Evolutionary conservation across 352 stramenopile species (phyloP).

Genomic region (Globisporangium parvum): DNA sequence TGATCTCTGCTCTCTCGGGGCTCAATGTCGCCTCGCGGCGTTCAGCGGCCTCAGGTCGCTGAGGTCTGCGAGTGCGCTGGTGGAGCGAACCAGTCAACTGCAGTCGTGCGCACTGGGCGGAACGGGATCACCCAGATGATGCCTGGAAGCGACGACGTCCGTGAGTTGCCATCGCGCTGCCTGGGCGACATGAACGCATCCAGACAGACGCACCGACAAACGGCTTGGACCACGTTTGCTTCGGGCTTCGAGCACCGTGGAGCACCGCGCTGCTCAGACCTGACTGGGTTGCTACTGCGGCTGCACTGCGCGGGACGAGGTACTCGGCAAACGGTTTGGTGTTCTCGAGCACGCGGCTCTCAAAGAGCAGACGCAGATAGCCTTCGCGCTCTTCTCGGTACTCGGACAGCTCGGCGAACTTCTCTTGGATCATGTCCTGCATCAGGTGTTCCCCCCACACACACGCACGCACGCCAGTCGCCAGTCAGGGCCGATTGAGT

Average conservation of each 20-base stretch:
- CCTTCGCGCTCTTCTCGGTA: constrained; percentile 36
- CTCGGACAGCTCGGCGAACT: constrained; percentile 28
- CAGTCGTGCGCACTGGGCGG: constrained; percentile 19
- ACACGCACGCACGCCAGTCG: background rate
- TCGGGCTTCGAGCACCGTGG: background rate
- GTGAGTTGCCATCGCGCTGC: no score
- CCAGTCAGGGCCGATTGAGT: background rate
- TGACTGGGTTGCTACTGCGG: background rate
- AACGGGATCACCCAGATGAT: constrained; percentile 65
- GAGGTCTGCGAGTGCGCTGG: background rate
- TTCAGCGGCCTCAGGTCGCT: background rate
- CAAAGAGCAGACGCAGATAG: constrained; percentile 34
- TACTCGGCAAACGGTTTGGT: constrained; percentile 36
- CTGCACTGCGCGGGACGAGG: constrained; percentile 10
- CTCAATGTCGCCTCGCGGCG: no score
- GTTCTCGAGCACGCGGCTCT: constrained; percentile 34
- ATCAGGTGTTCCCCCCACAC: background rate
- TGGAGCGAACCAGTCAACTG: constrained; percentile 16
- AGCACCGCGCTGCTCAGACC: no score
- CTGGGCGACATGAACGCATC: background rate
- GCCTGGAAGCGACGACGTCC: constrained; percentile 15
- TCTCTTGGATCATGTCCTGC: constrained; percentile 40
- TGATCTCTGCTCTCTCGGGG: background rate
- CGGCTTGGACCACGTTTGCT: constrained; percentile 32
- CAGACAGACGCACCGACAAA: constrained; percentile 28